Evolutionary conservation across 441 rosid species (phyloP).

Genomic region (Theobroma grandiflorum): DNA sequence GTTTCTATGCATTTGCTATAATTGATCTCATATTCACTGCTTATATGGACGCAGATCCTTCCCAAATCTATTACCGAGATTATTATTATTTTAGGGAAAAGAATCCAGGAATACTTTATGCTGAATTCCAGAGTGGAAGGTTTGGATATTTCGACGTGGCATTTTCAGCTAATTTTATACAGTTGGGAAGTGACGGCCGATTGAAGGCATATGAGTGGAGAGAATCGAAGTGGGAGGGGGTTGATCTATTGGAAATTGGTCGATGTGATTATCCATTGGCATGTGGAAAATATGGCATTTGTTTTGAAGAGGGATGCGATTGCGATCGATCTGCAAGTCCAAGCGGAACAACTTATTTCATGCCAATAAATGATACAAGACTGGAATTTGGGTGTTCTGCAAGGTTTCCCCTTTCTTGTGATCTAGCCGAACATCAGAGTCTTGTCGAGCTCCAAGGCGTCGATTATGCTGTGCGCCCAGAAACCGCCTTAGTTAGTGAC

Average conservation of each 20-base stretch:
- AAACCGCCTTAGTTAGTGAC: too few species aligned
- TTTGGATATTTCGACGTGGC: not conserved
- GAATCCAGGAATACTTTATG: not conserved
- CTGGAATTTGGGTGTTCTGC: not conserved
- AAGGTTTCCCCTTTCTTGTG: not conserved
- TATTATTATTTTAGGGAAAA: too few species aligned
- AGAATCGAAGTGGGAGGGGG: not conserved
- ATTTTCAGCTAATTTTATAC: not conserved
- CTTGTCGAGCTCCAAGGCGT: not conserved
- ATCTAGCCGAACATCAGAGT: not conserved
- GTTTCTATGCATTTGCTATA: not conserved
- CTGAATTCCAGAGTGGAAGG: not conserved
- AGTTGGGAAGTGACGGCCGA: slow-evolving; percentile 14
- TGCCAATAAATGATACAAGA: not conserved
- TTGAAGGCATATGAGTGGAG: not conserved
- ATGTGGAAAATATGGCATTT: slow-evolving; percentile 23
- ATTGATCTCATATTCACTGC: not conserved
- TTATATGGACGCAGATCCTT: slow-evolving; percentile 4
- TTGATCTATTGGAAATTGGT: not conserved
- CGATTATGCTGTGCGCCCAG: too few species aligned
- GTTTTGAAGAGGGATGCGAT: not conserved
- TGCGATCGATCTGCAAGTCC: not conserved
- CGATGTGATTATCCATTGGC: slow-evolving; percentile 5
- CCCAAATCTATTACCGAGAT: not conserved
- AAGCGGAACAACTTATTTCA: not conserved